A percentile compares a stretch with the other conserved stretches of the same genome.
Evolutionary conservation across 257 asterid species (phyloP).

Genomic region (Solanum clarkiae): DNA sequence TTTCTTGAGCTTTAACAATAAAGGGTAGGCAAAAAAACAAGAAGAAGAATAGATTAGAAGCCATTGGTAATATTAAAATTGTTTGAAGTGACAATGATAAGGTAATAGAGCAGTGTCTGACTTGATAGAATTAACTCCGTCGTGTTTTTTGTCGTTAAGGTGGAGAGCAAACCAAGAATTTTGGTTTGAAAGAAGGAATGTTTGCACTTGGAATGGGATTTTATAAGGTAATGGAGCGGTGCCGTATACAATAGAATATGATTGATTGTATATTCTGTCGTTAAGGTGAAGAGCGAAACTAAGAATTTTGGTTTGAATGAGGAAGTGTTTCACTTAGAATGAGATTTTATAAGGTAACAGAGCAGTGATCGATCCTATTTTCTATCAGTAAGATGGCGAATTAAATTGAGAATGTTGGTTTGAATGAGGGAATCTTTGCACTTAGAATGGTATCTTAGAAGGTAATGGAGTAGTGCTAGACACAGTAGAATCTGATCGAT

Average conservation of each 20-base stretch:
- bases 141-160: not conserved
- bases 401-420: too few relatives aligned
- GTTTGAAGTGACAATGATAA: not conserved
- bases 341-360: not conserved
- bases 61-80: conserved; percentile 7
- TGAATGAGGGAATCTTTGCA: too few relatives aligned
- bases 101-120: not conserved
- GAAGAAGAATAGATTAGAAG: conserved; percentile 8
- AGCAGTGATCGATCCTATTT: too few relatives aligned
- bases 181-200: not conserved
- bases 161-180: not conserved
- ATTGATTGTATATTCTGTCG: not conserved
- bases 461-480: not conserved
- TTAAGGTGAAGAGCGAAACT: not conserved
- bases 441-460: too few relatives aligned
- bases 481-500: not conserved
- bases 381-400: too few relatives aligned
- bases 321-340: not conserved
- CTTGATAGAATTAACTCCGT: not conserved
- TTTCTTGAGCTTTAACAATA: conserved; percentile 14
- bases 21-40: not conserved
- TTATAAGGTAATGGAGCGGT: not conserved
- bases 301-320: not conserved
- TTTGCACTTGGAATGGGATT: not conserved
- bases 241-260: not conserved